Evolutionary conservation across 2,329 filamentous ascomycete genomes (phyloP), one percentile per base, ranked within the genome.

Genomic region (Diplodia sapinea): DNA sequence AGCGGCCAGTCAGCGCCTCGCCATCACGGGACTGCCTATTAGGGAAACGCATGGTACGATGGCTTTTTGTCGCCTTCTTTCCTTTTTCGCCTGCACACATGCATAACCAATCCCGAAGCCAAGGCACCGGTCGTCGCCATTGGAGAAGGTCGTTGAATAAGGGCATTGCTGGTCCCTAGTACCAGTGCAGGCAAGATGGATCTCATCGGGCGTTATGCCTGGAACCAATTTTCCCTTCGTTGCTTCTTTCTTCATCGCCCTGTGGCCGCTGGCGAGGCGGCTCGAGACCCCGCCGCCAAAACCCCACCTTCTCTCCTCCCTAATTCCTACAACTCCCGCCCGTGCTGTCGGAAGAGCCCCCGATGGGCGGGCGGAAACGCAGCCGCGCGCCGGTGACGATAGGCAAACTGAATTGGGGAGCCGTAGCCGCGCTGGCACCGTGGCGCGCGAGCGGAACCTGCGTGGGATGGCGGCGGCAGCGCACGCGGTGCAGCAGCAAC

Each of bases 141-240:
- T 17, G 55, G 38, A 8, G 40, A 38, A 36, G 7, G 26, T 61
- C 47, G 56, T 61, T 61, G 56, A 61, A 61, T 61, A 61, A 61
- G 56, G 17, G 3, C 26, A 17, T 3, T 43, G 12, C 40, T n/a
- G 13, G 56, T 20, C 26, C 56, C 31, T 61, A 61, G 56, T 57
- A 61, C 56, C 38, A n/a, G 12, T 26, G 26, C 12, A 31, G 12
- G 17, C 52, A 20, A 13, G 12, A 23, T 33, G 54, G 33, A 54
- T 47, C 51, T 33, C 12, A 29, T 33, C 23, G 13, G 13, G 12
- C 23, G 6, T n/a, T 26, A 38, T 13, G 20, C n/a, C 17, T 33
- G n/a, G 38, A 8, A n/a, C n/a, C n/a, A 26, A 1, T 15, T 43
- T 8, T 40, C 8, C 55, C 15, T 15, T 57, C 13, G 54, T 56